Conservation (phyloP, 768 basidiomycete genomes). For the Tricholoma sp. region DNA sequence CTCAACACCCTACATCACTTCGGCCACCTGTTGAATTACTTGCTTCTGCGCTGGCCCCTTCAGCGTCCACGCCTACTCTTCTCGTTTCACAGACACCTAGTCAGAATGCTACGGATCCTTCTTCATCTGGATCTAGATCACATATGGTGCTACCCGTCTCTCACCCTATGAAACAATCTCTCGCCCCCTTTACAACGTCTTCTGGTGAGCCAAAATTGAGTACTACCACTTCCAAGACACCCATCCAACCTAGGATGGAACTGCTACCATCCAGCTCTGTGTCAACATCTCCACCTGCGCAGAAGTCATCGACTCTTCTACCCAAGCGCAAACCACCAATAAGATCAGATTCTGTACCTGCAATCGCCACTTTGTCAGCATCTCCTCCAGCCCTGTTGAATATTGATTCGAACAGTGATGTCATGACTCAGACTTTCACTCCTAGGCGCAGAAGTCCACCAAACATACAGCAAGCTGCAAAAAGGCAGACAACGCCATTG, state of each 20-base stretch:
- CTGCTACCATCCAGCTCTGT: not conserved
- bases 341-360: not conserved
- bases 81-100: not conserved
- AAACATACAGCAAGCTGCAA: not conserved
- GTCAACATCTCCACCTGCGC: not conserved
- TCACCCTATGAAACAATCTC: not conserved
- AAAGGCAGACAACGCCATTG: constrained; percentile 32
- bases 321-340: not conserved
- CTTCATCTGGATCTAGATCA: not conserved
- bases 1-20: not conserved
- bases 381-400: not conserved
- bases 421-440: not conserved
- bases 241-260: not conserved
- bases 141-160: not conserved
- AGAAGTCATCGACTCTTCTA: not conserved
- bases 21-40: not conserved
- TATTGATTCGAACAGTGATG: not conserved
- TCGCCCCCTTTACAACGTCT: not conserved
- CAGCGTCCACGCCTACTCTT: not conserved
- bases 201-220: not conserved
- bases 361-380: not conserved
- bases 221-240: not conserved
- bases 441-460: not conserved
- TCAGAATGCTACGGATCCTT: not conserved
- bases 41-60: not conserved